Base-by-base conservation (phyloP, 257 asterid genomes). In the Datura wrightii region DNA sequence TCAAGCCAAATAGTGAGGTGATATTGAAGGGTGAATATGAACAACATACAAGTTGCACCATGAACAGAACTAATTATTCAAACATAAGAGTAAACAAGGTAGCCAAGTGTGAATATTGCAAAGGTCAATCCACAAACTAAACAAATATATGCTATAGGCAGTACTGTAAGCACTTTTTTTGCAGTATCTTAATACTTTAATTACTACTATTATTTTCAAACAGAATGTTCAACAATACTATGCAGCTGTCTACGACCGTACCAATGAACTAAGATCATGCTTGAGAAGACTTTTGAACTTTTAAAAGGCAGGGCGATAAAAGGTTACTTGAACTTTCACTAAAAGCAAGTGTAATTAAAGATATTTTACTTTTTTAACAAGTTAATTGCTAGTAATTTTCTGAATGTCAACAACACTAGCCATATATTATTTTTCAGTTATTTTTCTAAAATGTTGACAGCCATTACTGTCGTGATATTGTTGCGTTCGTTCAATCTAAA, bases 91-190 rank as follows among this genome's bases (percentile, higher is more conserved):
- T 52, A 48, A 48, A 24, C 60, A 48, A 46, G 42, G 60, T 74
- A 74, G 0, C 18, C 42, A 48, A 24, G 62, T 13, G 24, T 14
- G 62, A 8, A 76, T 24, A 50, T 76, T 13, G 46, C 82, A 74
- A 48, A 74, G 42, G 81, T 48, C 44, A 74, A 74, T 74, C 81
- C 59, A 48, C 60, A 74, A 48, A 48, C 81, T 74, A 48, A 74
- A 74, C 81, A 74, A 74, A 7, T 60, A 13, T 74, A 31, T 74
- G 79, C 19, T 46, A 10, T 11, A 74, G 0, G 19, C 79, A 46
- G 19, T 48, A 19, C 59, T 0, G 56, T 44, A 48, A 74, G 59
- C 10, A 74, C 42, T 48, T 46, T 2, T 41, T 11, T 31, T 14
- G 44, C 41, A 6, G 59, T 48, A 48, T 46, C 81, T 48, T 74